phyloP scores from a whole-genome alignment of 2,329 filamentous ascomycete species.

The Microdochium trichocladiopsis region DNA sequence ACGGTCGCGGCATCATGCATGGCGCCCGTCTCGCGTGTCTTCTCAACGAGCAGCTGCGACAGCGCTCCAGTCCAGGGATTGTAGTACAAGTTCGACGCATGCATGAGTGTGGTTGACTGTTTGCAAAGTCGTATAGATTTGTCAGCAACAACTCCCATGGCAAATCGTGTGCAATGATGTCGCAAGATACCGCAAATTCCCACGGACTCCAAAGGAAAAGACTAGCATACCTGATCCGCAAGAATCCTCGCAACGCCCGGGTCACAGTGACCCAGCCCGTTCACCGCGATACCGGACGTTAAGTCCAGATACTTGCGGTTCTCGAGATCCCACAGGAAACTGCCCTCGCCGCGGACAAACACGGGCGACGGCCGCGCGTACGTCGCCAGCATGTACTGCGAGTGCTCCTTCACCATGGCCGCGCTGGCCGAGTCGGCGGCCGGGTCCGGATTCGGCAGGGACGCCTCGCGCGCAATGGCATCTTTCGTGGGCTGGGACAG shows the following conservation, averaged over 20 bases:
- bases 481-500: conserved; percentile 13
- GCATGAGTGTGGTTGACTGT: conserved; percentile 68
- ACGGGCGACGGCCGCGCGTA: conserved; percentile 87
- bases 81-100: conserved; percentile 94
- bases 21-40: conserved; percentile 69
- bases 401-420: conserved; percentile 65
- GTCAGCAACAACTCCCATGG: conserved; percentile 5
- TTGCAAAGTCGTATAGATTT: conserved; percentile 4
- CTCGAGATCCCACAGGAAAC: conserved; percentile 85
- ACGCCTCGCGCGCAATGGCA: conserved; percentile 16
- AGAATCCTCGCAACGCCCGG: conserved; percentile 68
- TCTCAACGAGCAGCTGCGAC: conserved; percentile 76
- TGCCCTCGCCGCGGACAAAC: conserved; percentile 82
- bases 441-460: conserved; percentile 22
- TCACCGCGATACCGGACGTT: conserved; percentile 93
- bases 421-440: conserved; percentile 42
- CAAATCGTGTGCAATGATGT: conserved; percentile 3
- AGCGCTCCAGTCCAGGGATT: conserved; percentile 92
- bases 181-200: not conserved
- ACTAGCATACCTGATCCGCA: conserved; percentile 58
- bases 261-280: conserved; percentile 85
- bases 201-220: not conserved
- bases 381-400: conserved; percentile 90
- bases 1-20: conserved; percentile 76
- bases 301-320: conserved; percentile 88